Evolutionary conservation across 1,139 yeast species (phyloP), one percentile per base, ranked within the genome.

Genomic region (Diutina rugosa): DNA sequence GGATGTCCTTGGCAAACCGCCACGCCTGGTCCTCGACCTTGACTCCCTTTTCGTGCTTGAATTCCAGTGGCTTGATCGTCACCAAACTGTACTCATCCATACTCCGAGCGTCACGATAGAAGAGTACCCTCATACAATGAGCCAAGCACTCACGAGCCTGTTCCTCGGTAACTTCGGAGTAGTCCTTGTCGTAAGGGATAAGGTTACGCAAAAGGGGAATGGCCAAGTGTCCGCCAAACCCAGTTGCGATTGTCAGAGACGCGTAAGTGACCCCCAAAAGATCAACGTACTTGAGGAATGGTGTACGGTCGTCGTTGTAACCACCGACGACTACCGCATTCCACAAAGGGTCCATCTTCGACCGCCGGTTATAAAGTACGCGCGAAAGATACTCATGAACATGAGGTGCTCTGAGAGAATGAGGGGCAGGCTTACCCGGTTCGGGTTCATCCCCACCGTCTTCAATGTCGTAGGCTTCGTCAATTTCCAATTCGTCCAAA

Each of bases 261-360:
- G 89, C 80, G 70, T 88, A 95, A 0, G 96, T 81, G 26, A 91
- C 97, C 54, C 99, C 99, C 58, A 90, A 78, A 60, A 95, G 76
- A 69, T 95, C 97, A 55, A 90, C 96, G 67, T 88, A 91, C 62
- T 85, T 84, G 65, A 93, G 77, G 65, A 87, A 88, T 56, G 89
- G 86, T 51, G 80, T 80, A 48, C 70, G 66, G 59, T 81, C 85
- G 59, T 83, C 85, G 67, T 85, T 87, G 64, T 86, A 79, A 5
- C 98, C 99, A 9, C 91, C 97, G 56, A 93, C 97, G 58, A 95
- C 77, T 48, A 89, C 75, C 0, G 98, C 88, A 71, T 93, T 95
- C 99, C 99, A 95, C 61, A 90, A 78, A 29, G 99, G 99, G 69
- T 95, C 82, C 93, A 95, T 85, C 71, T 91, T 90, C 56, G 88